Conservation (phyloP, 1,284 basidiomycete genomes). For the Leccinum subspadiceum region DNA sequence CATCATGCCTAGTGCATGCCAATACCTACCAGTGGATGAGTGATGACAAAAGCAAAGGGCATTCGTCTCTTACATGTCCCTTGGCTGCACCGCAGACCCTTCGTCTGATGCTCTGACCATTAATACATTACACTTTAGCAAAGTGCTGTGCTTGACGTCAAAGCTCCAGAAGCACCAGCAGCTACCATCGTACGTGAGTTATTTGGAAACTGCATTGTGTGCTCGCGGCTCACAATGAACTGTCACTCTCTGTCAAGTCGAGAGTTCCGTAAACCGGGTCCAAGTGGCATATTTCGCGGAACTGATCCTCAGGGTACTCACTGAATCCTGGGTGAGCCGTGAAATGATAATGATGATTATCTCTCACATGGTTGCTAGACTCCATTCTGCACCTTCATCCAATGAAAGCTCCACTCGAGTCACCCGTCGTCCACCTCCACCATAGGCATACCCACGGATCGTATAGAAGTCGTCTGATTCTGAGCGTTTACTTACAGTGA, state of each 20-base stretch:
- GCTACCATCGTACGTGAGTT: constrained; percentile 22
- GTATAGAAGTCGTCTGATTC: constrained; percentile 33
- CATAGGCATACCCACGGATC: constrained; percentile 61
- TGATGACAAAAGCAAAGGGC: neutral
- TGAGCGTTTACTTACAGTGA: constrained; percentile 26
- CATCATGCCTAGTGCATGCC: constrained; percentile 59
- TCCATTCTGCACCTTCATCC: constrained; percentile 59
- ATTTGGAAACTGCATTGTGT: neutral
- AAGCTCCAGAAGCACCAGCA: constrained; percentile 70
- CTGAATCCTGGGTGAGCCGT: constrained; percentile 22
- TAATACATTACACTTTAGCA: constrained; percentile 42
- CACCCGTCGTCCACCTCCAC: constrained; percentile 63
- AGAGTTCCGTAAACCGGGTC: constrained; percentile 32
- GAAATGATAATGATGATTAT: constrained; percentile 5
- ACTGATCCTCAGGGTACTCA: constrained; percentile 52
- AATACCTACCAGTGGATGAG: constrained; percentile 35
- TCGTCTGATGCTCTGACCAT: constrained; percentile 63
- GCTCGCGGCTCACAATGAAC: constrained; percentile 41
- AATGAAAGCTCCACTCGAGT: constrained; percentile 60
- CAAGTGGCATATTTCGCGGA: constrained; percentile 21
- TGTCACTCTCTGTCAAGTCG: constrained; percentile 52
- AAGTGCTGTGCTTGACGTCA: constrained; percentile 36
- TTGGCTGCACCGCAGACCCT: constrained; percentile 44
- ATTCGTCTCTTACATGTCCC: constrained; percentile 41
- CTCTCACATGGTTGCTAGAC: constrained; percentile 43